Evolutionary conservation across 1,284 basidiomycete genomes (phyloP), one percentile per base, ranked within the genome.

Genomic region (Trichosporon ovoides): DNA sequence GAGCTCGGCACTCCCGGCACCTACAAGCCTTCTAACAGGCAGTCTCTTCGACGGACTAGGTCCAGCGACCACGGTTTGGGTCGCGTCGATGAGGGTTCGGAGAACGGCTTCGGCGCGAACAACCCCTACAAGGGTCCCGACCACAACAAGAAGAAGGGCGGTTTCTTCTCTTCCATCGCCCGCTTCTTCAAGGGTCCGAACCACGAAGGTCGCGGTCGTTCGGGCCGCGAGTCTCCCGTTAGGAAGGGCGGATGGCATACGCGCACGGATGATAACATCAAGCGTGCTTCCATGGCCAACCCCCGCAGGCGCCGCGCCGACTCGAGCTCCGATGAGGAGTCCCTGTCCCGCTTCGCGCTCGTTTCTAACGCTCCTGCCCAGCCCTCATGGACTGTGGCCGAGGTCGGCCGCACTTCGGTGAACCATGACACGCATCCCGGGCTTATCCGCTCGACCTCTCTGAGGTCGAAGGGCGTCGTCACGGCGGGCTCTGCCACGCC

Each of bases 111-210:
- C 2, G n/a, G 43, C 24, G 22, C 28, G 40, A 64, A 16, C 4
- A 28, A 22, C 3, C 22, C 43, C 16, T 48, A 48, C 43, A 22
- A 48, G 22, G 22, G 43, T 6, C 22, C 22, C 22, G 28, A 48
- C 22, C 22, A 61, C 24, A n/a, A n/a, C n/a, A 68, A 64, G 62
- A 73, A 73, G 62, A 74, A 72, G 65, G 61, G 65, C 40, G 76
- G 76, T 11, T 78, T 78, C 68, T 76, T 77, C 60, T 65, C 68
- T 7, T 69, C 68, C 0, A 64, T 78, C 51, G 66, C 69, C 4
- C 62, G 68, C 16, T 64, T 77, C 53, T 78, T 78, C 70, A 66
- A 35, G 67, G 67, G 43, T 60, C 61, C 59, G 3, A 58, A 56
- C 38, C 53, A 53, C 9, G 33, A 38, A 7, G 12, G 57, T 18